Conservation (phyloP, 305 asterid genomes). For the Solanum aculeatissimum region DNA sequence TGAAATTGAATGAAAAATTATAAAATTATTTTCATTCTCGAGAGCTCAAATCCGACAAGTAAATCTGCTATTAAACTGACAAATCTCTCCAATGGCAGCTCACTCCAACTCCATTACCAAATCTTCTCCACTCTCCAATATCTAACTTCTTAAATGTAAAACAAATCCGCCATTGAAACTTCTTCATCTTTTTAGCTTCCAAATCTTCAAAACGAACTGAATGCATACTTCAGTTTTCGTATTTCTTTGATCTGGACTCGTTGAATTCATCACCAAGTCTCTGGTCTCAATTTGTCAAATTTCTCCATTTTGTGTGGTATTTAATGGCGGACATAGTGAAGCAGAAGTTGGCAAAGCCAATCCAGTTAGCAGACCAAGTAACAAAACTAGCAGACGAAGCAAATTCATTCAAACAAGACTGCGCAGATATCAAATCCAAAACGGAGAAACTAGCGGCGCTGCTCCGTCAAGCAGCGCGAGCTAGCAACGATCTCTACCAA, state of each 20-base stretch:
- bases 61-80: neutral
- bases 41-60: accelerated
- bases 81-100: neutral
- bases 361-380: constrained; percentile 11
- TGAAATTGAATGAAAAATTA: too few relatives aligned
- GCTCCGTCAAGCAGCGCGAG: constrained; percentile 12
- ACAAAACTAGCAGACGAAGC: constrained; percentile 9
- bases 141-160: neutral
- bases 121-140: neutral
- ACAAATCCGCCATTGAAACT: neutral
- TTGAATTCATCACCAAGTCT: neutral
- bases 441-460: constrained; percentile 2
- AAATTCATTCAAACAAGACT: constrained; percentile 7
- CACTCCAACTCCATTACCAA: neutral
- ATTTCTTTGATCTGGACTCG: neutral
- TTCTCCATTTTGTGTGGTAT: neutral
- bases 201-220: neutral
- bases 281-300: neutral
- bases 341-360: constrained; percentile 6
- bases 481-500: constrained; percentile 9
- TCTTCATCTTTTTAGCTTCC: neutral
- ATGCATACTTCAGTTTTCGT: neutral
- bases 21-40: neutral
- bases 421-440: constrained; percentile 3
- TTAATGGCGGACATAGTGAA: constrained; percentile 13